Conservation (phyloP, 805 yeast species). For the Candida bentonensis region DNA sequence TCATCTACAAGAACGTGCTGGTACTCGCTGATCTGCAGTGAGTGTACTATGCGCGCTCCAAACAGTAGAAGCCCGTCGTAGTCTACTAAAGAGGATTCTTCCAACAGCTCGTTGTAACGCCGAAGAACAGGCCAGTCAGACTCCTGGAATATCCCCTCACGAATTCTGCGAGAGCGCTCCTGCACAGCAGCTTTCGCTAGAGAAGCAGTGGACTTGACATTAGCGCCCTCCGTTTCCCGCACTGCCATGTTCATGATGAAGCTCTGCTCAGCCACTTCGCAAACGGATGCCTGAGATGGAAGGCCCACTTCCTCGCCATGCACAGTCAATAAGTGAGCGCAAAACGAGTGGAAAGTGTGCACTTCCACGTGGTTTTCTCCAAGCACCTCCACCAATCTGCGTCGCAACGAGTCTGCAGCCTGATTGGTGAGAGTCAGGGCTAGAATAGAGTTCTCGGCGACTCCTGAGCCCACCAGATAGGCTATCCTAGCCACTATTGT, state of each 20-base stretch:
- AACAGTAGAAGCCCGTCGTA: neutral
- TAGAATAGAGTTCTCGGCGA: constrained; percentile 50
- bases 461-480: constrained; percentile 36
- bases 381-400: constrained; percentile 29
- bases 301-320: neutral
- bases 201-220: neutral
- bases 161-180: neutral
- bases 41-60: neutral
- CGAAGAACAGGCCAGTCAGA: neutral
- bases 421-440: constrained; percentile 89
- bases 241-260: neutral
- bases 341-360: neutral
- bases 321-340: neutral
- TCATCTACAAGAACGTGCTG: constrained; percentile 69
- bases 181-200: neutral
- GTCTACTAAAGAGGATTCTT: neutral
- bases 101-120: neutral
- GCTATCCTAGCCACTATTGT: constrained; percentile 73
- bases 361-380: neutral
- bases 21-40: neutral
- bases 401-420: constrained; percentile 78
- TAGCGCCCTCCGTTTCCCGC: neutral
- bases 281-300: neutral
- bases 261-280: neutral
- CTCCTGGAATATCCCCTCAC: neutral